Conservation (phyloP, 805 yeast genomes). For the Starmerella tilneyi region DNA sequence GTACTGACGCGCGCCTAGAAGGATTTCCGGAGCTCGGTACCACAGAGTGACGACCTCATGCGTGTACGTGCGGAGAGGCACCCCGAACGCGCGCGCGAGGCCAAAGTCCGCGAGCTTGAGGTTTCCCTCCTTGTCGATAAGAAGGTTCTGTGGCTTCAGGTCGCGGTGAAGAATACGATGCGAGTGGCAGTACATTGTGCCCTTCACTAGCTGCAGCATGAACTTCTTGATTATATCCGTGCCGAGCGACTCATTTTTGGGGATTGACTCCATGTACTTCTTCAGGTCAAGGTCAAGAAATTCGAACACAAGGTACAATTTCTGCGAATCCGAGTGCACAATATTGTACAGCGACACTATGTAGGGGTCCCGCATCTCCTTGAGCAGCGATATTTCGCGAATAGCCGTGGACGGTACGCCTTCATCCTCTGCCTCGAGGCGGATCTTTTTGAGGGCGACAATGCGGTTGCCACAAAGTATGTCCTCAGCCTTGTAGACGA, state of each 20-base stretch:
- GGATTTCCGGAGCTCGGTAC: slow-evolving; percentile 94
- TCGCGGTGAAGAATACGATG: slow-evolving; percentile 93
- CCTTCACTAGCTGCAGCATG: slow-evolving; percentile 83
- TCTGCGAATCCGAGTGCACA: slow-evolving; percentile 88
- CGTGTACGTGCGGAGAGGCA: slow-evolving; percentile 90
- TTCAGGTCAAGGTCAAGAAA: slow-evolving; percentile 88
- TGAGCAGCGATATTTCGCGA: slow-evolving; percentile 85
- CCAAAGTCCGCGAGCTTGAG: slow-evolving; percentile 89
- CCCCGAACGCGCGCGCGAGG: slow-evolving; percentile 93
- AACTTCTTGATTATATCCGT: slow-evolving; percentile 84
- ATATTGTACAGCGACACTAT: slow-evolving; percentile 86
- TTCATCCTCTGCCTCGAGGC: slow-evolving; percentile 92
- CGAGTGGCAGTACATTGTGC: slow-evolving; percentile 86
- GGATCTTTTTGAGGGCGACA: slow-evolving; percentile 90
- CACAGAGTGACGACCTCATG: slow-evolving; percentile 97
- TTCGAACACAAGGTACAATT: slow-evolving; percentile 86
- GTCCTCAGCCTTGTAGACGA: slow-evolving; percentile 92
- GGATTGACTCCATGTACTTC: slow-evolving; percentile 92
- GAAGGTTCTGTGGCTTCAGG: slow-evolving; percentile 88
- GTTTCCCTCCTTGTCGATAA: slow-evolving; percentile 92
- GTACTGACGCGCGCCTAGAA: slow-evolving; percentile 92
- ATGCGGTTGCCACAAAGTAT: slow-evolving; percentile 80
- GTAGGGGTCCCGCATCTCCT: slow-evolving; percentile 87
- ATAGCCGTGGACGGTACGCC: slow-evolving; percentile 99
- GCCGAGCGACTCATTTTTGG: slow-evolving; percentile 82